phyloP scores from a whole-genome alignment of 1,139 yeast genomes.

The Komagataea norvegica region DNA sequence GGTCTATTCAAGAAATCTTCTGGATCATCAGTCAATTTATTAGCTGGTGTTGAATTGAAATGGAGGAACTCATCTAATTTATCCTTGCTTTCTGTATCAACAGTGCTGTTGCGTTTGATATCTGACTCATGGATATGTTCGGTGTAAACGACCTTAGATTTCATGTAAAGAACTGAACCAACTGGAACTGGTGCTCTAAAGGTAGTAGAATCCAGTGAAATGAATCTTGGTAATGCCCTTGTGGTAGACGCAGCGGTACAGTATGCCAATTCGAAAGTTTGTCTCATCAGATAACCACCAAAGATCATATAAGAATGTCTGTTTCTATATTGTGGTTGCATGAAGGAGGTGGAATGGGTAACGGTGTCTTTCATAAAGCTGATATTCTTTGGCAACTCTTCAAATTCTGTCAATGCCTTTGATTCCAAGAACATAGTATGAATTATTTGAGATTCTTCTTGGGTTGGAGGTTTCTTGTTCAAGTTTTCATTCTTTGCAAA shows the following conservation, averaged over 20 bases:
- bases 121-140: slow-evolving; percentile 56
- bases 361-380: slow-evolving; percentile 67
- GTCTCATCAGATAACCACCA: slow-evolving; percentile 89
- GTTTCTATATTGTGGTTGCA: slow-evolving; percentile 96
- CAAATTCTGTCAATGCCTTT: slow-evolving; percentile 35
- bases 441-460: slow-evolving; percentile 64
- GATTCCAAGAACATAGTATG: slow-evolving; percentile 74
- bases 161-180: slow-evolving; percentile 79
- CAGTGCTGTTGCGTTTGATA: slow-evolving; percentile 16
- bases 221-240: slow-evolving; percentile 78
- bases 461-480: slow-evolving; percentile 63
- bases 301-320: slow-evolving; percentile 91
- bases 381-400: slow-evolving; percentile 40
- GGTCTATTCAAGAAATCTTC: slow-evolving; percentile 64
- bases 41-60: slow-evolving; percentile 55
- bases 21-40: slow-evolving; percentile 46
- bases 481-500: slow-evolving; percentile 60
- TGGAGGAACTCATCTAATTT: slow-evolving; percentile 29
- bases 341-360: slow-evolving; percentile 70
- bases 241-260: slow-evolving; percentile 89
- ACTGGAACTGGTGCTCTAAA: slow-evolving; percentile 94
- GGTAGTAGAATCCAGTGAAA: slow-evolving; percentile 84
- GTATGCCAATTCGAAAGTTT: slow-evolving; percentile 88
- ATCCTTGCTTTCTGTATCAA: slow-evolving; percentile 18
- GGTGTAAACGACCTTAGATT: slow-evolving; percentile 80